Base-by-base conservation (phyloP, 352 stramenopile genomes). In the Globisporangium yorkense region DNA sequence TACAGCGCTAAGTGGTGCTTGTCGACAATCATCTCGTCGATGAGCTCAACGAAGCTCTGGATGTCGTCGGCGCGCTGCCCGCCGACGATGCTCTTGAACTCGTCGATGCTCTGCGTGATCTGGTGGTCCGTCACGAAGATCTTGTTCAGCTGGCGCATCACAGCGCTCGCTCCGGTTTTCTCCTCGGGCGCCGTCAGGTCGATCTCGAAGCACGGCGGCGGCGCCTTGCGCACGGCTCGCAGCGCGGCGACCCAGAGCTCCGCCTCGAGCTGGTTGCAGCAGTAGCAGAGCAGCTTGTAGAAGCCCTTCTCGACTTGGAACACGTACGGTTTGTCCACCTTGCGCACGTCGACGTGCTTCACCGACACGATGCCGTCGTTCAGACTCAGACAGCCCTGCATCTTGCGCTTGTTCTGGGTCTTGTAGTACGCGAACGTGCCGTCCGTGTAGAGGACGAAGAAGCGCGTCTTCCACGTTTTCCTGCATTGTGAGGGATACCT, bases 391-490 rank as follows among this genome's bases (percentile, higher is more conserved):
- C 81, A 88, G 18, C 86, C 86, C 49, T 94, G 83, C 61, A 93
- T 91, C 62, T 86, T 88, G 51, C 77, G 79, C 52, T 77, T 80
- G 33, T 68, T 74, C 40, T 86, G 83, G 53, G 73, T 82, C 61
- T 91, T 89, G 59, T 94, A 95, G 51, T 95, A 95, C 10, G 75
- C 84, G 37, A 95, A 79, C 12, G 79, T 92, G 5, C 81, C 84
- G 58, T 95, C 84, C 9, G 73, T 70, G 56, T 89, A 94, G 13
- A 95, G 62, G 43, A 95, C 82, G 52, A 95, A 95, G 61, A 89
- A 94, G 39, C 86, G 81, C 56, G 63, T 83, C 64, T 94, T 95
- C 86, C 86, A 95, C 53, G 71, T 93, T 60, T 92, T 90, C 77
- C 77, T 84, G 50, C n/a, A 27, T 27, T 27, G 24, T 27, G 24